These are phyloP conservation scores for Termitomyces sp. DNA, from an alignment of 768 basidiomycete species.

Conservation along the genomic window DNA sequence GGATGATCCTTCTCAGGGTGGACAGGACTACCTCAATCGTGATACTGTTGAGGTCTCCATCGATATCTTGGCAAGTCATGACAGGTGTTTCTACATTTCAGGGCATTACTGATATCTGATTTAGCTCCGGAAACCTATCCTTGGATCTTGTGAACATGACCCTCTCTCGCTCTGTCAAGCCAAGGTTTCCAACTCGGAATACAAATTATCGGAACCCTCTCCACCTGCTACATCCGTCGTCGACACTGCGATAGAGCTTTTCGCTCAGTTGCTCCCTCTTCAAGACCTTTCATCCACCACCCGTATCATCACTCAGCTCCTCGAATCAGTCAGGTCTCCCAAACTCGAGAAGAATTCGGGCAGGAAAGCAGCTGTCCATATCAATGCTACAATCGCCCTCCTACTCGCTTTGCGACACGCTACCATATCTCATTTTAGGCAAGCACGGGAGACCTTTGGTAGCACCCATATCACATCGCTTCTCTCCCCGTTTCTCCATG, in stretches of 20 bases:
- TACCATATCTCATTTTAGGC: constrained; percentile 45
- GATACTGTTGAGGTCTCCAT: constrained; percentile 80
- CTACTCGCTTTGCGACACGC: constrained; percentile 62
- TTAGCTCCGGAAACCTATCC: constrained; percentile 70
- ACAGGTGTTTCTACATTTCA: background rate
- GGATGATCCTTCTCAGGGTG: constrained; percentile 24
- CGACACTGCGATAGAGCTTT: constrained; percentile 85
- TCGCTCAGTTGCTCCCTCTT: constrained; percentile 69
- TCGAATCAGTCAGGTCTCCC: constrained; percentile 63
- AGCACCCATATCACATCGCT: constrained; percentile 53
- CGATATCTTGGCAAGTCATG: constrained; percentile 60
- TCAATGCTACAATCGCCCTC: constrained; percentile 77
- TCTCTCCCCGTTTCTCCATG: constrained; percentile 76
- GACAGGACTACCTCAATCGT: constrained; percentile 55
- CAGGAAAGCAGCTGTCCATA: constrained; percentile 73
- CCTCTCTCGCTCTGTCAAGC: constrained; percentile 63
- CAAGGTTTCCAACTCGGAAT: constrained; percentile 37
- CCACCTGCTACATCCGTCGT: constrained; percentile 80
- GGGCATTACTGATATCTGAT: constrained; percentile 6
- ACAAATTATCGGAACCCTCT: constrained; percentile 52
- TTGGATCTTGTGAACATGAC: constrained; percentile 86
- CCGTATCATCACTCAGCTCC: constrained; percentile 50
- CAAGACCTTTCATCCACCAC: constrained; percentile 63
- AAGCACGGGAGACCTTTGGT: constrained; percentile 63
- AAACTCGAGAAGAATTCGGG: constrained; percentile 87